Percentiles rank a stretch among this genome's conserved stretches.
These are phyloP conservation scores for Diaporthe aspalathi DNA, from an alignment of 2,329 filamentous ascomycete genomes.

Conservation along the genomic window DNA sequence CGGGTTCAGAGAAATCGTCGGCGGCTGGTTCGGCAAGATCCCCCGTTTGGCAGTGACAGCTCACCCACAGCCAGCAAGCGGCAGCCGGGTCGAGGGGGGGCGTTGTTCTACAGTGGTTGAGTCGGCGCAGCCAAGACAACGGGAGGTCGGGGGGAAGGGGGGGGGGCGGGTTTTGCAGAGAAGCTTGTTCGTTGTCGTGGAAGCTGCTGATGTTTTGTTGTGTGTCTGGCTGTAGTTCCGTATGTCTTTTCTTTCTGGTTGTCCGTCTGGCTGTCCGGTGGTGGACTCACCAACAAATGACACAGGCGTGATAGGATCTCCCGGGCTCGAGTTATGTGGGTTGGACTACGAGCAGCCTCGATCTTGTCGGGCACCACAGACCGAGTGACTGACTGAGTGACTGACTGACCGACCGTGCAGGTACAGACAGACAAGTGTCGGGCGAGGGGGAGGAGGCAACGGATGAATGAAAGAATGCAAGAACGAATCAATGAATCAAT, in stretches of 20 bases:
- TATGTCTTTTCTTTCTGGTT: not conserved
- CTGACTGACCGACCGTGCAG: no score
- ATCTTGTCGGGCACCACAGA: slow-evolving; percentile 9
- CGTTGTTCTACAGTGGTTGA: not conserved
- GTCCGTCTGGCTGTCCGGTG: not conserved
- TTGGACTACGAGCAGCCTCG: not conserved
- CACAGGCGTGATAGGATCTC: not conserved
- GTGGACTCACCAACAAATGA: not conserved
- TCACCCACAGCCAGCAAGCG: slow-evolving; percentile 16
- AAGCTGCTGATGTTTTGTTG: not conserved
- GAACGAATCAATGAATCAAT: no score
- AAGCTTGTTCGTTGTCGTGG: slow-evolving; percentile 12
- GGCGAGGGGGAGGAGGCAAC: slow-evolving; percentile 4
- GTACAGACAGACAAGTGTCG: slow-evolving; percentile 17
- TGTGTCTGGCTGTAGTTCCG: not conserved
- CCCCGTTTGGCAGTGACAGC: slow-evolving; percentile 24
- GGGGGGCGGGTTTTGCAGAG: slow-evolving; percentile 7
- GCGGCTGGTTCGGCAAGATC: slow-evolving; percentile 18
- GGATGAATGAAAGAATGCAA: not conserved
- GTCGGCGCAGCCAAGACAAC: slow-evolving; percentile 21
- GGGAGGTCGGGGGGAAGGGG: not conserved
- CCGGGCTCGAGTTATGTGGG: not conserved
- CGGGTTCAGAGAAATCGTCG: slow-evolving; percentile 3
- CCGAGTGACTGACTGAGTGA: no score
- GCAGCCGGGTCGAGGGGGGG: slow-evolving; percentile 1